A percentile compares a stretch with the other conserved stretches of the same genome.
These are phyloP conservation scores for Tardiomyces digboiensis DNA, from an alignment of 1,139 yeast genomes.

Conservation along the genomic window DNA sequence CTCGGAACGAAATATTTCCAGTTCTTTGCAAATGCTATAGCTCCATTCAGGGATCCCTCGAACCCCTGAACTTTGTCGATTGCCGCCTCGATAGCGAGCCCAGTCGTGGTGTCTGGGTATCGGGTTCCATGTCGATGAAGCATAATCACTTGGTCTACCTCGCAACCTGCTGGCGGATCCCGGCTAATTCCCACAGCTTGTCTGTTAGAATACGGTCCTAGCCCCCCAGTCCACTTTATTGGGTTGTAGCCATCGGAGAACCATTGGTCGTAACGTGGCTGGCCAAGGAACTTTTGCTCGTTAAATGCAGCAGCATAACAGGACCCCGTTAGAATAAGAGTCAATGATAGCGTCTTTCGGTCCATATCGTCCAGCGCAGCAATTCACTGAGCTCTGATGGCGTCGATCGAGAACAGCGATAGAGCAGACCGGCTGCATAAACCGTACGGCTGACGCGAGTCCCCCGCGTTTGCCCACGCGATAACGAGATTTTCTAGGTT, in stretches of 20 bases:
- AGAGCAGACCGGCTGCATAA: too few relatives aligned
- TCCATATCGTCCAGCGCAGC: too few relatives aligned
- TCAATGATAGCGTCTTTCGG: too few relatives aligned
- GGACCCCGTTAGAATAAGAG: too few relatives aligned
- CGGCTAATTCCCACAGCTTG: constrained; percentile 35
- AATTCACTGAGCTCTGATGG: too few relatives aligned
- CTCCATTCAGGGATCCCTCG: constrained; percentile 22
- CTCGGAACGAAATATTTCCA: constrained; percentile 18
- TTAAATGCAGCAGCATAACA: not conserved
- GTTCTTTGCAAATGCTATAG: constrained; percentile 27
- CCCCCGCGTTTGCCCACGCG: too few relatives aligned
- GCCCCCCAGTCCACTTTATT: constrained; percentile 32
- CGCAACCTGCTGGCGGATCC: constrained; percentile 41
- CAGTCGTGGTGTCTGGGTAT: constrained; percentile 34
- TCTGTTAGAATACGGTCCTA: constrained; percentile 35
- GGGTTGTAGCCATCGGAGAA: constrained; percentile 23
- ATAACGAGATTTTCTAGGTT: too few relatives aligned
- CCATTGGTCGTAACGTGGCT: constrained; percentile 20
- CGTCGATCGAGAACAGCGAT: too few relatives aligned
- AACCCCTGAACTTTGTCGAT: constrained; percentile 14
- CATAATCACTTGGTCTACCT: constrained; percentile 55
- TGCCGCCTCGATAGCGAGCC: constrained; percentile 10
- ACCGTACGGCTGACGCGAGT: too few relatives aligned
- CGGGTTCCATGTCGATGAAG: constrained; percentile 67
- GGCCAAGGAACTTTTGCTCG: constrained; percentile 1